These are phyloP conservation scores for Pythium pyrilobum DNA, from an alignment of 352 stramenopile species.

Conservation along the genomic window DNA sequence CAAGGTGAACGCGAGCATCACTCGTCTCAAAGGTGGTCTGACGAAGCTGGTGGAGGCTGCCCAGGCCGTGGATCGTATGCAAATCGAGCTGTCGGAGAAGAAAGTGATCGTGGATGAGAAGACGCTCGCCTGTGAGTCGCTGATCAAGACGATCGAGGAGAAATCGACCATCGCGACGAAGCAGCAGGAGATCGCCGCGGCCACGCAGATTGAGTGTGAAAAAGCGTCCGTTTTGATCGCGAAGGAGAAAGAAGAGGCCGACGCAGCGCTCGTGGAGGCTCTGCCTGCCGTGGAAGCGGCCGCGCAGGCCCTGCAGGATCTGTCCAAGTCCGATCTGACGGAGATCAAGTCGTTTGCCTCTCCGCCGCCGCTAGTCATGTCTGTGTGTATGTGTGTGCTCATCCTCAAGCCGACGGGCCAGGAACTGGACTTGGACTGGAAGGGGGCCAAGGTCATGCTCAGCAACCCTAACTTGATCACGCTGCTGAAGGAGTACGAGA, in stretches of 20 bases:
- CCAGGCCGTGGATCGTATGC: slow-evolving; percentile 92
- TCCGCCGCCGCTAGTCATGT: slow-evolving; percentile 90
- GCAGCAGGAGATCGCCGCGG: slow-evolving; percentile 87
- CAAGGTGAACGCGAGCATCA: slow-evolving; percentile 88
- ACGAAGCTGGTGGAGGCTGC: slow-evolving; percentile 94
- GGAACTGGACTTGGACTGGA: slow-evolving; percentile 90
- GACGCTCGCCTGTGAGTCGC: slow-evolving; percentile 84
- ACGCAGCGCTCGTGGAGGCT: slow-evolving; percentile 90
- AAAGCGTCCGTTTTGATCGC: slow-evolving; percentile 90
- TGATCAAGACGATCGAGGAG: slow-evolving; percentile 94
- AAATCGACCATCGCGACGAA: slow-evolving; percentile 91
- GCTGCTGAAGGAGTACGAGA: slow-evolving; percentile 93
- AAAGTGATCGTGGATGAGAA: slow-evolving; percentile 96
- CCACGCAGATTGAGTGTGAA: slow-evolving; percentile 88
- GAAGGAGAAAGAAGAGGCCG: slow-evolving; percentile 90
- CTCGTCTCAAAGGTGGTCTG: slow-evolving; percentile 88
- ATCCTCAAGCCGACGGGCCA: slow-evolving; percentile 91
- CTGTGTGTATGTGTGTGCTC: slow-evolving; percentile 90
- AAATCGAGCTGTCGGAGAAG: slow-evolving; percentile 91
- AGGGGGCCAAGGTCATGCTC: slow-evolving; percentile 94
- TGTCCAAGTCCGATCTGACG: slow-evolving; percentile 94
- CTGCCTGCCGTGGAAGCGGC: slow-evolving; percentile 92
- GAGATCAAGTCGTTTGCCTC: slow-evolving; percentile 96
- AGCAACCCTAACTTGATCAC: slow-evolving; percentile 89
- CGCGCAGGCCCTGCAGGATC: slow-evolving; percentile 89